These are phyloP conservation scores for Spizellomyces punctatus DNA, from an alignment of 192 early-diverging fungal species.

Conservation along the genomic window DNA sequence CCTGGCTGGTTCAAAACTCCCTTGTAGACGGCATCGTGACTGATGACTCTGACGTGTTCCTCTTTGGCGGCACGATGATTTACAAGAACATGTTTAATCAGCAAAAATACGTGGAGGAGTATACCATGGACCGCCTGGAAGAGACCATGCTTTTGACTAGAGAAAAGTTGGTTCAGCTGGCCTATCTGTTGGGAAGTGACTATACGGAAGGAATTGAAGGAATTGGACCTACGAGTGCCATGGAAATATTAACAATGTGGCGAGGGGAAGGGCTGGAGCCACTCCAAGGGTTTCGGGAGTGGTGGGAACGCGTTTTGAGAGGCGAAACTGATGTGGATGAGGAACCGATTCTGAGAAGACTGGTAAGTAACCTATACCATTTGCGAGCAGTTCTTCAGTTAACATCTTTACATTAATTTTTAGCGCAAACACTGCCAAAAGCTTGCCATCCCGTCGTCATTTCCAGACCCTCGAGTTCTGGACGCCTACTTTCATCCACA, in stretches of 20 bases:
- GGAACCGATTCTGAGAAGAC: neutral
- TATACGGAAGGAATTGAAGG: conserved; percentile 91
- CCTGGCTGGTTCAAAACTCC: conserved; percentile 47
- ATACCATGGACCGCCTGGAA: conserved; percentile 64
- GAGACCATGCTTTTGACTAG: conserved; percentile 69
- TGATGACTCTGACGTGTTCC: conserved; percentile 95
- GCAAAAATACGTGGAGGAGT: conserved; percentile 87
- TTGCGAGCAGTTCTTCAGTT: no score
- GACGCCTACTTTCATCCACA: conserved; percentile 81
- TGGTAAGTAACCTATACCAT: neutral
- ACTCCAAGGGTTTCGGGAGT: conserved; percentile 57
- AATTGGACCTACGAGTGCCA: conserved; percentile 81
- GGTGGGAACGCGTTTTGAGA: conserved; percentile 58
- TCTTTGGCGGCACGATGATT: conserved; percentile 80
- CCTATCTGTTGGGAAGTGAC: conserved; percentile 94
- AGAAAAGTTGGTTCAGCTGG: conserved; percentile 77
- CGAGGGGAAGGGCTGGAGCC: conserved; percentile 47
- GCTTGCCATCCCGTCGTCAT: conserved; percentile 69
- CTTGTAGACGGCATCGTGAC: conserved; percentile 95
- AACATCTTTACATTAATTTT: neutral
- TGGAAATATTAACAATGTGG: conserved; percentile 88
- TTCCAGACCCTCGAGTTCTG: conserved; percentile 77
- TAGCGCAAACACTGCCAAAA: conserved; percentile 31
- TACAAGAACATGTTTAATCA: conserved; percentile 95
- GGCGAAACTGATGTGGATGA: conserved; percentile 8